Base-by-base conservation (phyloP, 805 yeast species). In the Scheffersomyces lignosus region DNA sequence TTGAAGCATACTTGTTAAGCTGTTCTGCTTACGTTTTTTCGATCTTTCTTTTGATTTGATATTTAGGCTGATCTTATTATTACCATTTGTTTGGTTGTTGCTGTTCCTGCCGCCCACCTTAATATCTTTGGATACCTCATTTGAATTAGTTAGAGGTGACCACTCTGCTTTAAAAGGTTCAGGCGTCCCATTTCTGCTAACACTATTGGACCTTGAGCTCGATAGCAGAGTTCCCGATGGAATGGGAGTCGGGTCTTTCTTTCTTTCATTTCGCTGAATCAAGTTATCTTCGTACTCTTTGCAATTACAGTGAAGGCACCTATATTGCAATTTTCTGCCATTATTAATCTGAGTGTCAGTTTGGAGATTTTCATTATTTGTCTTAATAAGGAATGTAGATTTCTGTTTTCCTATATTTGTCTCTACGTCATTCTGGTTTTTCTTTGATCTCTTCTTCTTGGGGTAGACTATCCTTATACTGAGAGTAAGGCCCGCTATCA, bases 21-120 rank as follows among this genome's bases (percentile, higher is more conserved):
- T 64, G 39, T 64, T 71, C 49, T 61, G 61, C 51, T 72, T 75
- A 31, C 77, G 58, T 55, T 73, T 75, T 23, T 40, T 41, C 13
- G 70, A 61, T 31, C 75, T 55, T 15, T 63, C 64, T 44, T 65
- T 70, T 1, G 69, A 62, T 20, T 32, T 36, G 33, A 9, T 20
- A 20, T 20, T 20, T 10, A 10, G 10, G 7, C 10, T 20, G 7
- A 10, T 20, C 9, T 7, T 20, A 10, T 20, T 20, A 10, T 20
- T 10, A 20, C 24, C 10, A 10, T 20, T 20, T 20, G 9, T 20
- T 20, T 20, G 7, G 10, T 10, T 20, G 10, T 20, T 20, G 24
- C 10, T 20, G 10, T 20, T 20, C 7, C 10, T 20, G 10, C 24
- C 10, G 9, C 10, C 10, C 9, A 20, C 24, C 10, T 20, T 20